phyloP scores from a whole-genome alignment of 306 rosid genomes.

The Castanea sativa region DNA sequence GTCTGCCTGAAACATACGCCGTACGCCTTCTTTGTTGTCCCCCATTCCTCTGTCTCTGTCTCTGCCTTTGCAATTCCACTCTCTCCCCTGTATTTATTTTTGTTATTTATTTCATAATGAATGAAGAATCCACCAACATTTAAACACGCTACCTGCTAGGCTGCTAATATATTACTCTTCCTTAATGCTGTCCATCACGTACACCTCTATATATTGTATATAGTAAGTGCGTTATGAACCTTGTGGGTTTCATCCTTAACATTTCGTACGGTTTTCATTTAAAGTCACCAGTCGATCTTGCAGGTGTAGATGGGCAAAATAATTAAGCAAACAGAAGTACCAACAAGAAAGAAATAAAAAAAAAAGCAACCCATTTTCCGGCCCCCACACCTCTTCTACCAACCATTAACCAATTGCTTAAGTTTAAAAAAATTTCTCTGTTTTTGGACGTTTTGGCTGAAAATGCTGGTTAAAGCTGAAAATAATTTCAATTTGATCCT shows the following conservation, averaged over 20 bases:
- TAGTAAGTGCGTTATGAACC: background rate
- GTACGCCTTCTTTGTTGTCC: conserved; percentile 41
- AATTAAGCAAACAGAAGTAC: background rate
- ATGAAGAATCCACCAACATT: background rate
- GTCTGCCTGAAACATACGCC: conserved; percentile 45
- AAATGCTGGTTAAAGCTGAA: no score
- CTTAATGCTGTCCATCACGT: conserved; percentile 27
- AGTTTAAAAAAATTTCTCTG: accelerated
- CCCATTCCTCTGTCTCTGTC: conserved; percentile 17
- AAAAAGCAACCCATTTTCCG: background rate
- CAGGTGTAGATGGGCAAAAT: conserved; percentile 12
- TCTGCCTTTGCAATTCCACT: background rate
- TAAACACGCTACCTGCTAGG: conserved; percentile 15
- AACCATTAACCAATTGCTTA: no score
- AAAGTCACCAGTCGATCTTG: conserved; percentile 8
- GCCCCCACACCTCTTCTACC: no score
- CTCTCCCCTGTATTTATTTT: background rate
- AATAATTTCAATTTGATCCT: no score
- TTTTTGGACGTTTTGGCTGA: no score
- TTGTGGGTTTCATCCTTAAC: background rate
- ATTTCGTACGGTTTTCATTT: conserved; percentile 5
- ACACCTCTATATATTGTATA: background rate
- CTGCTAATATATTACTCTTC: background rate
- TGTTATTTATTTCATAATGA: background rate
- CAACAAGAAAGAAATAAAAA: background rate